Conservation (phyloP, 257 asterid genomes). For the Primulina tabacum region DNA sequence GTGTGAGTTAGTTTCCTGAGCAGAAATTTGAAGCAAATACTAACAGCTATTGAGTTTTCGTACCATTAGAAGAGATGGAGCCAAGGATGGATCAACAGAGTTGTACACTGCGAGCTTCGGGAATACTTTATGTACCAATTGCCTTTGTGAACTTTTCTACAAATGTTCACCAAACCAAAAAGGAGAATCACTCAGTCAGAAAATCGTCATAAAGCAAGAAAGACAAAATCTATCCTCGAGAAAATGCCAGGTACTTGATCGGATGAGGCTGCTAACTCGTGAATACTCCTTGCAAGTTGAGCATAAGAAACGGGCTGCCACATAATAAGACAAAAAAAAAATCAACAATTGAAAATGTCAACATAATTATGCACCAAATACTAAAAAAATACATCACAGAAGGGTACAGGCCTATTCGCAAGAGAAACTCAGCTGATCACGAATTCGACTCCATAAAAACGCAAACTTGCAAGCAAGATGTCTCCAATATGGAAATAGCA, state of each 20-base stretch:
- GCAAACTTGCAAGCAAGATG: background rate
- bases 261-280: constrained; percentile 92
- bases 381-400: constrained; percentile 5
- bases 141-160: constrained; percentile 97
- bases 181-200: constrained; percentile 21
- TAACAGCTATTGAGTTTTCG: constrained; percentile 15
- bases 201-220: constrained; percentile 17
- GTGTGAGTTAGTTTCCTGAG: constrained; percentile 12
- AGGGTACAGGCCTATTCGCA: constrained; percentile 7
- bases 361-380: background rate
- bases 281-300: constrained; percentile 98
- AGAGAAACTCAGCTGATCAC: constrained; percentile 5
- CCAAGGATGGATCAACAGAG: constrained; percentile 97
- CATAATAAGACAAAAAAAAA: constrained; percentile 15
- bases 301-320: constrained; percentile 96
- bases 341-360: constrained; percentile 23
- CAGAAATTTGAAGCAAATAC: constrained; percentile 19
- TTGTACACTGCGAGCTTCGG: constrained; percentile 99
- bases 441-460: constrained; percentile 5
- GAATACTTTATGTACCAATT: constrained; percentile 87
- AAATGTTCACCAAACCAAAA: constrained; percentile 24
- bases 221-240: constrained; percentile 4
- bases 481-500: constrained; percentile 17
- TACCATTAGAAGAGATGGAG: constrained; percentile 99
- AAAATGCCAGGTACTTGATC: constrained; percentile 68